Base-by-base conservation (phyloP, 2,329 filamentous ascomycete species). In the Harringtonia aguacate region DNA sequence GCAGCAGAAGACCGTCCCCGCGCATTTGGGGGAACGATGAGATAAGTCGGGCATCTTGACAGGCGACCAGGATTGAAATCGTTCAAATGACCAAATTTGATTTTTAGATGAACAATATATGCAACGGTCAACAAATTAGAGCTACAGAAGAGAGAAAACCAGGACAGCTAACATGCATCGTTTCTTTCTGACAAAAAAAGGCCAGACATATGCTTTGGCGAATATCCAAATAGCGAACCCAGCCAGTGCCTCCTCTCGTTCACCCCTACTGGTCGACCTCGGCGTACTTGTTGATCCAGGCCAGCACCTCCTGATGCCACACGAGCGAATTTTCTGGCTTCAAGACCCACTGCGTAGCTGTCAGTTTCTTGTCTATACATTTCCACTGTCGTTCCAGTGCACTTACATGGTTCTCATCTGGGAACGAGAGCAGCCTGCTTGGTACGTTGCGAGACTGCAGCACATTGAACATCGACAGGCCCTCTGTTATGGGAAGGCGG, bases 251-350 rank as follows among this genome's bases (percentile, higher is more conserved):
- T 8, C 20, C 28, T 22, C n/a, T 18, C 8, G 29, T 17, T 12
- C 22, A n/a, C 4, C 22, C 29, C 1, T 20, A 36, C 10, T 44
- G 40, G 6, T 53, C 52, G 3, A 77, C 56, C 0, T 72, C 71
- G 21, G 70, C 70, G 52, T 76, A 78, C 56, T 78, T 73, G 54
- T 81, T 81, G 50, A 81, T 80, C 79, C 85, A 95, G 45, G 77
- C 77, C 27, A 95, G 58, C 15, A 97, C 88, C 46, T 87, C 84
- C 45, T 75, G 75, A 56, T 97, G 88, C 92, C 92, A 97, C 18
- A 94, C 73, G 17, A 95, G 66, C 4, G 81, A 84, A 61, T 97
- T 97, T 63, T 95, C 90, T 0, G 84, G 86, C 59, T 95, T 94
- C 43, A 95, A 58, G 4, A 95, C 88, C 86, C 86, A 81, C 75